Base-by-base conservation (phyloP, 2,329 filamentous ascomycete species). In the Elsinoe perseae region DNA sequence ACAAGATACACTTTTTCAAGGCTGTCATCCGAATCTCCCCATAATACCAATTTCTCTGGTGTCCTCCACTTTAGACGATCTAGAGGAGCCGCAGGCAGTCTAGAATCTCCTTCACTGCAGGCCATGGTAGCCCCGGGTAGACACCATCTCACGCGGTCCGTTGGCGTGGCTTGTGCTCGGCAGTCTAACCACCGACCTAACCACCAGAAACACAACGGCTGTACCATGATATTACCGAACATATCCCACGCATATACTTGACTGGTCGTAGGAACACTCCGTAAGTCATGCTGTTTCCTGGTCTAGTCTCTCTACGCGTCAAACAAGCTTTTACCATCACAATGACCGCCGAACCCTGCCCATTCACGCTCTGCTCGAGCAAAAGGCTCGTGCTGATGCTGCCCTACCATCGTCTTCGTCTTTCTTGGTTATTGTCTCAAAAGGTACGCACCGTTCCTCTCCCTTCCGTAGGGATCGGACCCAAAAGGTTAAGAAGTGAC, bases 301-400 rank as follows among this genome's bases (percentile, higher is more conserved):
- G 28, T 32, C 48, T 52, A 52, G 28, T 25, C 30, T 20, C 14
- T 32, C 25, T 20, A 52, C 48, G 48, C 48, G 48, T 52, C 30
- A 12, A 52, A 52, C 18, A 52, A 52, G 48, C 48, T 52, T 52
- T 50, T 36, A 9, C 30, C 20, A 21, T 52, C 48, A 52, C 48
- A 52, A 18, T 38, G 20, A 8, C 32, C 10, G n/a, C 7, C 48
- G 16, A 4, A 12, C 21, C 23, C 20, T 48, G 14, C 14, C 43
- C 21, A 7, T 48, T 25, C 14, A 20, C 30, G 18, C 18, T n/a
- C 14, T 52, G 30, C n/a, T 16, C 30, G 14, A 25, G 40, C 48
- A 9, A 20, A 21, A 52, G 28, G 32, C 18, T 21, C 30, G 48
- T 36, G 48, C 48, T 44, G 20, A 25, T 44, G 40, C 20, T 44